Conservation (phyloP, 768 basidiomycete genomes). For the Ephemerocybe angulata region DNA sequence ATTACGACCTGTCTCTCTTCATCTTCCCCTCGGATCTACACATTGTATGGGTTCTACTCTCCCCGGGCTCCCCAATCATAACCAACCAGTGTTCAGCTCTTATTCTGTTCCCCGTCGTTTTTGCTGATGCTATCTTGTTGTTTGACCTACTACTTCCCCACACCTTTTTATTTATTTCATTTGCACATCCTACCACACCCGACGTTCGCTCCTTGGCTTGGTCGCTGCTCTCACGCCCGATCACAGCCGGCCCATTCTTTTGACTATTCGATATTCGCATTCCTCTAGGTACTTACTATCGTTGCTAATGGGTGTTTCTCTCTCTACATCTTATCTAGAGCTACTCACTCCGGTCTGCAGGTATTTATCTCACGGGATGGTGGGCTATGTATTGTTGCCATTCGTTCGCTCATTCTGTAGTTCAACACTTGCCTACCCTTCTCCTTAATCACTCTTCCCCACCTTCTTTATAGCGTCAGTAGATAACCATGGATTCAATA, state of each 20-base stretch:
- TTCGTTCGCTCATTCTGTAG: conserved; percentile 1
- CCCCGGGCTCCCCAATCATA: neutral
- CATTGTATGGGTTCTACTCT: neutral
- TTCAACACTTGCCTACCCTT: neutral
- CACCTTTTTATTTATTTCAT: no score
- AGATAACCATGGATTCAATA: conserved; percentile 2
- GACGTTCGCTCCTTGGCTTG: neutral
- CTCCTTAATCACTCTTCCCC: conserved; percentile 2
- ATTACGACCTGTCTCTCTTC: neutral
- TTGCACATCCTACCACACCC: neutral
- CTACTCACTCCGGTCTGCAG: neutral
- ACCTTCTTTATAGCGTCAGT: conserved; percentile 1
- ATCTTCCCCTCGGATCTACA: neutral
- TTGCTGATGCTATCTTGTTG: neutral
- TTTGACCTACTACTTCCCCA: no score
- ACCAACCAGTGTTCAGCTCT: neutral
- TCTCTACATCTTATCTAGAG: conserved; percentile 1
- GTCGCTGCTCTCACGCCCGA: neutral
- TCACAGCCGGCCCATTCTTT: neutral
- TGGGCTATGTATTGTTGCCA: neutral
- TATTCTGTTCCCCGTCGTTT: neutral
- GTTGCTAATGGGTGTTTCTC: neutral
- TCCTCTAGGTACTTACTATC: neutral
- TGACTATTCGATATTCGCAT: neutral
- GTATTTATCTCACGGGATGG: neutral